Conservation (phyloP, 768 basidiomycete genomes). For the Grammothele lineata region DNA sequence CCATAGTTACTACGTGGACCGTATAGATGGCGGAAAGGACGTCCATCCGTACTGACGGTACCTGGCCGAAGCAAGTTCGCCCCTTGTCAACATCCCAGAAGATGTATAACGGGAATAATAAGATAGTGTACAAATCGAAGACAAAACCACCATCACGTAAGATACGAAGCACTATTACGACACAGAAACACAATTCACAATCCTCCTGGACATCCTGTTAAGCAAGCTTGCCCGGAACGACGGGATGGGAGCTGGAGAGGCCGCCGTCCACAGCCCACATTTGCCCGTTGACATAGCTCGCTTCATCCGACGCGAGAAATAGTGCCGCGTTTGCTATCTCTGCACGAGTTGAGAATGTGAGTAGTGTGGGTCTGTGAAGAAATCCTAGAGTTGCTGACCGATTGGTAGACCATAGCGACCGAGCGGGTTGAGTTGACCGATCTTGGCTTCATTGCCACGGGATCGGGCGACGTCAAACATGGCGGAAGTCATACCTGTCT, state of each 20-base stretch:
- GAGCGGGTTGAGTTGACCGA: constrained; percentile 82
- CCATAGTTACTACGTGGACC: no score
- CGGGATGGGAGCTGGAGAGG: constrained; percentile 72
- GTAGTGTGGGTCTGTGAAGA: constrained; percentile 8
- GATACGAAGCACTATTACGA: no score
- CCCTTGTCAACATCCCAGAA: no score
- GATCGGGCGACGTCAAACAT: constrained; percentile 76
- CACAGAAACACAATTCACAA: no score
- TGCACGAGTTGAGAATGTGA: no score
- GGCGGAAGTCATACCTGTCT: constrained; percentile 85
- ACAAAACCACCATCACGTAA: no score
- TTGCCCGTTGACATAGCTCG: constrained; percentile 91
- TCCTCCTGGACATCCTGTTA: no score
- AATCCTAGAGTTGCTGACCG: constrained; percentile 41
- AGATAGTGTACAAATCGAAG: no score
- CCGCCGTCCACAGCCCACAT: constrained; percentile 87
- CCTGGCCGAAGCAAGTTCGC: no score
- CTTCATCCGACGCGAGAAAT: constrained; percentile 87
- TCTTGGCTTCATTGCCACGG: constrained; percentile 67
- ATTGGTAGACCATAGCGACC: constrained; percentile 79
- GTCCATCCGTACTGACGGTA: no score
- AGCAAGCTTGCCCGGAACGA: constrained; percentile 71
- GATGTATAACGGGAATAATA: no score
- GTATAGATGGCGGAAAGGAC: no score
- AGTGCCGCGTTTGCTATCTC: constrained; percentile 85